Evolutionary conservation across 2,329 filamentous ascomycete species (phyloP), one percentile per base, ranked within the genome.

Genomic region (Pseudogymnoascus sp.): DNA sequence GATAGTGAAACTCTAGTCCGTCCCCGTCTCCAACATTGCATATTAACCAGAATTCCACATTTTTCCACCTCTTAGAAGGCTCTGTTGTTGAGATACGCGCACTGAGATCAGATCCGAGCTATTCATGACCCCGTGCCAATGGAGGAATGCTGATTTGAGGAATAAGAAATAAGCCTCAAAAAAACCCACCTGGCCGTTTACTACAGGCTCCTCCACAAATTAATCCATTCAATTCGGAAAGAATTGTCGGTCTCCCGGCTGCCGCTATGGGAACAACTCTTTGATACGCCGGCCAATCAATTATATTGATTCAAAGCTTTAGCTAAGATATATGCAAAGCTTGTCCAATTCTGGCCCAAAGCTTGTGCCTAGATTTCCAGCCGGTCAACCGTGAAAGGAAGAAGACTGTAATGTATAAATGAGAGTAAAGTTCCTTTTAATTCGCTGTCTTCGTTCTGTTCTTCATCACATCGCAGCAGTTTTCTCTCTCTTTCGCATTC

Each of bases 1-100:
- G 16, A 53, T 53, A 31, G 46, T 53, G 46, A 56, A 56, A 56
- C 46, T 56, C 46, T 16, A 53, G 46, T n/a, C 31, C 46, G 46
- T 53, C 25, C 28, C 28, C 28, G 28, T 31, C 8, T 8, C n/a
- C n/a, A 56, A 56, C 46, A 31, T 10, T 18, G 18, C 34, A 56
- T 56, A 34, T 34, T 56, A 56, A 18, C 25, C 1, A 56, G 3
- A 8, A 34, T 53, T 56, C n/a, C 8, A 18, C 8, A 18, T 34
- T 56, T 56, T 56, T 56, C 46, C 46, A 53, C 46, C 46, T 53
- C 14, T 53, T 12, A 53, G 11, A 53, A 31, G 28, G 28, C 28
- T 31, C 2, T 11, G 8, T 31, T 31, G 28, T 11, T 31, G 28
- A 16, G 4, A 25, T 31, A 31, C 46, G 8, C 6, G 6, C 16